These are phyloP conservation scores for Leccinum pseudoinsigne DNA, from an alignment of 1,284 basidiomycete species.

Conservation along the genomic window DNA sequence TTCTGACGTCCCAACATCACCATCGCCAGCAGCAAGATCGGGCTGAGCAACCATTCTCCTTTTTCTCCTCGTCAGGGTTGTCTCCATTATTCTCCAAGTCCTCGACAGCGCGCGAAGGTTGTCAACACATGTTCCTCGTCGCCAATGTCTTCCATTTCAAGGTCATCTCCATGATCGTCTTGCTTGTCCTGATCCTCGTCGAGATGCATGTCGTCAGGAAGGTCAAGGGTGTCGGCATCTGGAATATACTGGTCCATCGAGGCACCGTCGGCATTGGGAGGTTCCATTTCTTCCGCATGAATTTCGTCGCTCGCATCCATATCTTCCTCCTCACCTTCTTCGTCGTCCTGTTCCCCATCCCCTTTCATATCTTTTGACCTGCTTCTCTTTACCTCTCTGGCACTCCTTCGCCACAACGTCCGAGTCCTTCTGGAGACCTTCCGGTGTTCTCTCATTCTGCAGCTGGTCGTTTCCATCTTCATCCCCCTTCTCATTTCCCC, in stretches of 20 bases:
- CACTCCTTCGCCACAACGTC: slow-evolving; percentile 73
- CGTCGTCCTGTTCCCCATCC: slow-evolving; percentile 16
- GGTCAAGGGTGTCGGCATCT: slow-evolving; percentile 78
- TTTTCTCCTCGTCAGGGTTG: slow-evolving; percentile 28
- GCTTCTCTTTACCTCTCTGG: slow-evolving; percentile 35
- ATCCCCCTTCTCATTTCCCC: slow-evolving; percentile 78
- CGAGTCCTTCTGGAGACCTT: slow-evolving; percentile 48
- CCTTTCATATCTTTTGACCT: slow-evolving; percentile 37
- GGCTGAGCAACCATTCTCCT: slow-evolving; percentile 39
- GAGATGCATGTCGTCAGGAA: slow-evolving; percentile 83
- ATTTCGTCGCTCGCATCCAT: slow-evolving; percentile 24
- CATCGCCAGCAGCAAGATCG: slow-evolving; percentile 41
- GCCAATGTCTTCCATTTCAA: slow-evolving; percentile 39
- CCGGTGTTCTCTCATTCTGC: slow-evolving; percentile 52
- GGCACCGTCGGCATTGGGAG: slow-evolving; percentile 53
- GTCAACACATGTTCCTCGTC: slow-evolving; percentile 37
- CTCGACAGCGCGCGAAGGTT: not conserved
- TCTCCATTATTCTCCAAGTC: slow-evolving; percentile 16
- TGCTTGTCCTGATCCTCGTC: slow-evolving; percentile 41
- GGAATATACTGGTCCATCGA: slow-evolving; percentile 72
- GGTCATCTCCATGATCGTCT: slow-evolving; percentile 35
- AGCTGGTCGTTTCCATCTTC: slow-evolving; percentile 55
- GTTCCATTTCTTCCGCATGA: slow-evolving; percentile 31
- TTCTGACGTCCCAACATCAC: slow-evolving; percentile 25
- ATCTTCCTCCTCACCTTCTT: too few species aligned